Evolutionary conservation across 306 rosid genomes (phyloP), one percentile per base, ranked within the genome.

Genomic region (Vachellia pachyceras): DNA sequence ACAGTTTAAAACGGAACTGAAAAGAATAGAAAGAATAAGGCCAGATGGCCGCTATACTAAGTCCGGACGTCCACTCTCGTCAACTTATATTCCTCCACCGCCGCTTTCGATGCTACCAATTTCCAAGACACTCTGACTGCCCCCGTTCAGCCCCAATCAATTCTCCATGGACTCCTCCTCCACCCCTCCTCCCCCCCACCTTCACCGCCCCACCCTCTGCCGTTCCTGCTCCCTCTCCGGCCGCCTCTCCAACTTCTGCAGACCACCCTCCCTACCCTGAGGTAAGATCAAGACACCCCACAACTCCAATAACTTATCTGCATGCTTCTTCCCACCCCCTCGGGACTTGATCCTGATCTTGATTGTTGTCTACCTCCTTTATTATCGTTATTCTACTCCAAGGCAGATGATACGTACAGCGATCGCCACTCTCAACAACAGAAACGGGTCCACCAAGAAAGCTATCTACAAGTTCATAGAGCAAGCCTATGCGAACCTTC

Each of bases 401-500:
- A 47, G 17, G 4, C 88, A 92, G 97, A 93, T 91, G 97, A 91
- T 93, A 81, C 79, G 50, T 41, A 29, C 82, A 11, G 97, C 97
- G 18, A 83, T 93, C 3, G 42, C 80, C n/a, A 85, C 91, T 10
- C 66, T 93, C 69, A 91, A 86, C 75, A 92, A 90, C 82, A 80
- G 71, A 20, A 77, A 91, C 1, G 97, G 97, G 13, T 93, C 97
- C n/a, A 93, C 94, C 87, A 88, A 85, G 79, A 79, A 81, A 39
- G 97, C 97, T 0, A 93, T 93, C 45, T 86, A 80, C 0, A 93
- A 90, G 82, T 91, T 84, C 85, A 91, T 93, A 54, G 90, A 90
- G 76, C 87, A 80, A 68, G 70, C 40, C 6, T 88, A 88, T 87
- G 9, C 58, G 5, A 75, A 72, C 57, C 91, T 91, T 33, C 97